These are phyloP conservation scores for Lactarius psammicola DNA, from an alignment of 768 basidiomycete genomes.

Conservation along the genomic window DNA sequence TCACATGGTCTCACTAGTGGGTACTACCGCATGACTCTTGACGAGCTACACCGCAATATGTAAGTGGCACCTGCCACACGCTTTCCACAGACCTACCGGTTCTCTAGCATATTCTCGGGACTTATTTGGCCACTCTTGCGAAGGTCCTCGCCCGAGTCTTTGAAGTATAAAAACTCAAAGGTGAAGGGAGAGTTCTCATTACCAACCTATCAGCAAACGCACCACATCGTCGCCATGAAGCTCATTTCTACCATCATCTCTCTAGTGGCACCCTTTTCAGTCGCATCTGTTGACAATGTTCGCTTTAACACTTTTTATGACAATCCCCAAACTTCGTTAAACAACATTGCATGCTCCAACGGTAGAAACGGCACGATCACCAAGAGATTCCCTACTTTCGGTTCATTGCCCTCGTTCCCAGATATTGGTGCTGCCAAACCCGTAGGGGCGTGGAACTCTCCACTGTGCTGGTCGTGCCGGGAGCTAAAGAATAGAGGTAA, in stretches of 20 bases:
- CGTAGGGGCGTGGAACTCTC: conserved; percentile 35
- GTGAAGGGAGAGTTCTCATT: not conserved
- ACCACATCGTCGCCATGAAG: not conserved
- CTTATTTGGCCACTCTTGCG: not conserved
- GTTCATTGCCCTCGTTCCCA: conserved; percentile 28
- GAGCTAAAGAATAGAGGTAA: conserved; percentile 33
- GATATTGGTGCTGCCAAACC: conserved; percentile 32
- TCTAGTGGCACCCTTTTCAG: not conserved
- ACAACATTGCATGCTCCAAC: conserved; percentile 30
- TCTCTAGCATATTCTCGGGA: not conserved
- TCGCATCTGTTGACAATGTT: conserved; percentile 1
- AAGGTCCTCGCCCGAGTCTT: not conserved
- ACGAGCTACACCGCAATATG: not conserved
- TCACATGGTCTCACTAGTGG: not conserved
- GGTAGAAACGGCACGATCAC: conserved; percentile 30
- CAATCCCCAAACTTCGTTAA: conserved; percentile 13
- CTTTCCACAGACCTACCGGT: not conserved
- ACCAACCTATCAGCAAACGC: not conserved
- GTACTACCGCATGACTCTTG: not conserved
- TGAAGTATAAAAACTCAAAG: not conserved
- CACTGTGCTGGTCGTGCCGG: conserved; percentile 16
- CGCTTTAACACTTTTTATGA: conserved; percentile 16
- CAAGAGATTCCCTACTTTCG: conserved; percentile 27
- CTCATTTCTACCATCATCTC: not conserved
- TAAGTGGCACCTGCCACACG: not conserved